Base-by-base conservation (phyloP, 2,329 filamentous ascomycete genomes). In the Ophiostoma triangulosporum region DNA sequence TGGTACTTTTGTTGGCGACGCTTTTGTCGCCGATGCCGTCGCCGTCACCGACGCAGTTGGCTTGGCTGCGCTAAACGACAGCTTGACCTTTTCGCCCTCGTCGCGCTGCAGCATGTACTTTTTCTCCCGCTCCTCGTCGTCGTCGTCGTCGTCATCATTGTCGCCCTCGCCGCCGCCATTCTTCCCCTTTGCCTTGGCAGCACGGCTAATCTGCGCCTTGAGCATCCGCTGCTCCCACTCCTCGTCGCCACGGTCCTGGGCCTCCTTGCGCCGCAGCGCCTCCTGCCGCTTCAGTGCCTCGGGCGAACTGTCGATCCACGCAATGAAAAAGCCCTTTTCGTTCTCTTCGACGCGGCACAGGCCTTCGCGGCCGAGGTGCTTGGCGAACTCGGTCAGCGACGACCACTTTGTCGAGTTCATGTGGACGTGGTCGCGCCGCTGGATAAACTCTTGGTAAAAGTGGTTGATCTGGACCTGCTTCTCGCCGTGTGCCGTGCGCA, bases 401-500 rank as follows among this genome's bases (percentile, higher is more conserved):
- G 83, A 79, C 89, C 89, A 97, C 62, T 84, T 84, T 0, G 93
- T 97, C 7, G 88, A 76, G 67, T 96, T 96, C 86, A 97, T 89
- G 65, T 97, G 93, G 8, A 93, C 73, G 65, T 97, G 91, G 62
- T 88, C 77, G 66, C 58, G 56, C 60, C 91, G 84, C 15, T 81
- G 76, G 60, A 97, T 96, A 62, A 95, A 93, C 64, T 90, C 84
- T 65, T 97, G 88, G 69, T 98, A 98, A 66, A 97, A 97, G 57
- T 87, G 83, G 64, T 98, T 98, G 51, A 90, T 80, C 32, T 90
- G 78, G 1, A 97, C 82, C 62, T 81, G 78, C 68, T 98, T 98
- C 68, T 95, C 89, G 58, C 89, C 88, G 63, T 98, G 93, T 0
- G 83, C 80, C 0, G 90, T 95, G 54, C 81, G 78, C 6, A 98